Conservation (phyloP, 2,329 filamentous ascomycete species). For the Alternaria postmessia region DNA sequence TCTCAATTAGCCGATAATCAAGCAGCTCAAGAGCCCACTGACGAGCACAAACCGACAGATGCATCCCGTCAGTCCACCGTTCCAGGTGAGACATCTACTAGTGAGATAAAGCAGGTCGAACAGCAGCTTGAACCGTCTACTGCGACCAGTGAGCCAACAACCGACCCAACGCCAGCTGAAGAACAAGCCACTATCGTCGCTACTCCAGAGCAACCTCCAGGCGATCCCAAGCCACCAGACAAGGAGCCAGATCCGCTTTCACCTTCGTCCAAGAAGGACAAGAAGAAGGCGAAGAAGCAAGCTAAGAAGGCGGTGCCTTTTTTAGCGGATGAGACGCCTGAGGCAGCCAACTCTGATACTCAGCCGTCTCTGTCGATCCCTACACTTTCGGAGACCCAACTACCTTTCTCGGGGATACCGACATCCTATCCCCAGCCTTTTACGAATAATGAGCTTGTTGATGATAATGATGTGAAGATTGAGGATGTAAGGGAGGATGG, state of each 20-base stretch:
- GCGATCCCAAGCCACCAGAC: constrained; percentile 12
- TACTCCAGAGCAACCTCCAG: constrained; percentile 6
- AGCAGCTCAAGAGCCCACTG: background rate
- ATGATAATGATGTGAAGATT: constrained; percentile 17
- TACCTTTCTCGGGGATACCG: constrained; percentile 42
- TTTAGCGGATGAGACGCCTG: constrained; percentile 46
- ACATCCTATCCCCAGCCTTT: constrained; percentile 36
- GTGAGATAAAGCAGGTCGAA: constrained; percentile 9
- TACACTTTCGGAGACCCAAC: constrained; percentile 40
- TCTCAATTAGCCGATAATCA: constrained; percentile 2
- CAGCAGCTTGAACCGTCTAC: background rate
- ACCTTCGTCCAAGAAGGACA: constrained; percentile 29
- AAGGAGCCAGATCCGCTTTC: constrained; percentile 18
- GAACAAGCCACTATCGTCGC: background rate
- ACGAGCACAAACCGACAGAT: background rate
- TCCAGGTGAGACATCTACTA: background rate
- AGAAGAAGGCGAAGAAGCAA: constrained; percentile 37
- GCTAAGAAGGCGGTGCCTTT: constrained; percentile 37
- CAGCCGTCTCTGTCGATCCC: constrained; percentile 40
- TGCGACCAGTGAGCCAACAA: constrained; percentile 2
- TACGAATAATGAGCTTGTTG: constrained; percentile 37
- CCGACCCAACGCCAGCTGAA: constrained; percentile 5
- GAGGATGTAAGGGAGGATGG: constrained; percentile 11
- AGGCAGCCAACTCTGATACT: constrained; percentile 44
- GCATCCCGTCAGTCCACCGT: background rate